phyloP scores from a whole-genome alignment of 1,139 yeast species.

The Hyphopichia khmerensis region DNA sequence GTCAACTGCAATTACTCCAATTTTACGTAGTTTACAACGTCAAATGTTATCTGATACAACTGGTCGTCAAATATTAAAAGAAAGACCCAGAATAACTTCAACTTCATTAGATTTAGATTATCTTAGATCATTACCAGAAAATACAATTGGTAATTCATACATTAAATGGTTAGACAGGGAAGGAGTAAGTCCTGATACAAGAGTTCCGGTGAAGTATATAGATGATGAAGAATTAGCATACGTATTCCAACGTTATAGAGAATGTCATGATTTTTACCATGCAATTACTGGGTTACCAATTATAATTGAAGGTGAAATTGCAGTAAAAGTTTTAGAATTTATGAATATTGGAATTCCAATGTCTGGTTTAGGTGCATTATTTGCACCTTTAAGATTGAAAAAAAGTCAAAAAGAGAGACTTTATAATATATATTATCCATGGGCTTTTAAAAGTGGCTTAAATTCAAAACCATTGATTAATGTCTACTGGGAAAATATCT shows the following conservation, averaged over 20 bases:
- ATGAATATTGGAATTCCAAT: conserved; percentile 93
- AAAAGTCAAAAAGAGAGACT: conserved; percentile 53
- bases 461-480: conserved; percentile 76
- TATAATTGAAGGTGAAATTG: conserved; percentile 91
- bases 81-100: conserved; percentile 81
- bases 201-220: conserved; percentile 83
- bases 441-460: conserved; percentile 81
- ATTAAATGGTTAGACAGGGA: conserved; percentile 81
- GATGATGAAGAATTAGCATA: conserved; percentile 91
- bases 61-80: conserved; percentile 77
- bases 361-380: conserved; percentile 88
- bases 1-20: conserved; percentile 74
- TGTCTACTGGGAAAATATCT: conserved; percentile 88
- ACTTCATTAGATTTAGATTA: conserved; percentile 63
- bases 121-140: conserved; percentile 60
- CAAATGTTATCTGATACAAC: conserved; percentile 73
- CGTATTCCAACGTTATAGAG: conserved; percentile 88
- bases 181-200: conserved; percentile 90
- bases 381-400: conserved; percentile 76
- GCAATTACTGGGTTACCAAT: conserved; percentile 89
- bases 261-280: conserved; percentile 96
- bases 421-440: conserved; percentile 73
- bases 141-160: conserved; percentile 77
- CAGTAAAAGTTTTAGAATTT: conserved; percentile 89
- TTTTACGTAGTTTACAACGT: conserved; percentile 59